These are phyloP conservation scores for Quercus tomentella DNA, from an alignment of 331 rosid species.

Conservation along the genomic window DNA sequence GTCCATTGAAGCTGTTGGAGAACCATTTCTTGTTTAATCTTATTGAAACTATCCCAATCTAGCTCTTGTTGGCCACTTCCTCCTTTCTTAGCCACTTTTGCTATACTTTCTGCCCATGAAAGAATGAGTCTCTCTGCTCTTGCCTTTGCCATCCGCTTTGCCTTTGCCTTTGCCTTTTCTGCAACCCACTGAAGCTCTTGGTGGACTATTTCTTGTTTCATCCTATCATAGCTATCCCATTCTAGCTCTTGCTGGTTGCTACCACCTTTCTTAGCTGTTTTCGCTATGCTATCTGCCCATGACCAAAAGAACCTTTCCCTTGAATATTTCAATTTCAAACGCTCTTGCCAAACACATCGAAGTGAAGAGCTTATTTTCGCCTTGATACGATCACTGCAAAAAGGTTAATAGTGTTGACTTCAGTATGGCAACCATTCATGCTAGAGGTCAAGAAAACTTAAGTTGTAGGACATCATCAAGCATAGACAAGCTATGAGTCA, in stretches of 20 bases:
- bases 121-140: conserved; percentile 25
- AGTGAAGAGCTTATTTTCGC: conserved; percentile 65
- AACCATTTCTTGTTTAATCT: conserved; percentile 46
- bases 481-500: background rate
- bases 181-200: conserved; percentile 25
- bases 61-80: conserved; percentile 55
- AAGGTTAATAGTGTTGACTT: conserved; percentile 6
- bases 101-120: conserved; percentile 44
- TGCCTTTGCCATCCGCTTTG: conserved; percentile 16
- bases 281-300: conserved; percentile 65
- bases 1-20: conserved; percentile 33
- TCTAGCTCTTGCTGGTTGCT: conserved; percentile 38
- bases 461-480: background rate
- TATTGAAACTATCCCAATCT: conserved; percentile 71
- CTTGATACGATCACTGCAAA: conserved; percentile 62
- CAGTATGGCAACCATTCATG: conserved; percentile 13
- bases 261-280: conserved; percentile 77
- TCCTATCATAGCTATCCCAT: conserved; percentile 45
- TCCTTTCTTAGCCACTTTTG: conserved; percentile 67
- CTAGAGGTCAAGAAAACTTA: conserved; percentile 7
- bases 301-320: conserved; percentile 40
- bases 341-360: conserved; percentile 55
- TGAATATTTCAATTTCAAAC: conserved; percentile 40
- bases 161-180: conserved; percentile 32
- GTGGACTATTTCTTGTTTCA: conserved; percentile 19